Percentiles rank a stretch among this genome's conserved stretches.
These are phyloP conservation scores for Acanthamoeba rhysodes DNA, from an alignment of 208 protist species.

Conservation along the genomic window DNA sequence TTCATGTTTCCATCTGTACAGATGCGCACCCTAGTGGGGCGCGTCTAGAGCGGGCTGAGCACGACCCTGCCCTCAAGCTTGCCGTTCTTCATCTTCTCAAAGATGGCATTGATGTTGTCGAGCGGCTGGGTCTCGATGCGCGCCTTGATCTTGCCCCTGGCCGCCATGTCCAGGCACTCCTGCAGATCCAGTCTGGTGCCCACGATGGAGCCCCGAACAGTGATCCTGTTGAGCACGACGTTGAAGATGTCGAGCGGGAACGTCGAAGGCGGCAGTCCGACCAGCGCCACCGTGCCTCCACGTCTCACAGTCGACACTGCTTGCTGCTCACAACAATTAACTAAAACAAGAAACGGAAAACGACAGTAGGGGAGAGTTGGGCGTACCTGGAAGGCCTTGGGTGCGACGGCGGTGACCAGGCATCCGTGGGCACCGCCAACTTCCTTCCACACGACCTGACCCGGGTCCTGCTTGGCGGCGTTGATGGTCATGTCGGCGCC, in stretches of 20 bases:
- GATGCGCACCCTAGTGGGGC: too few relatives aligned
- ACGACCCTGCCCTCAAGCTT: neutral
- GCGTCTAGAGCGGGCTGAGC: neutral
- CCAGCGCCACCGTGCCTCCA: constrained; percentile 17
- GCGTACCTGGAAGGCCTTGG: constrained; percentile 29
- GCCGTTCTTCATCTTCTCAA: constrained; percentile 9
- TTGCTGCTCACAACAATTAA: neutral
- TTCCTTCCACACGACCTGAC: constrained; percentile 40
- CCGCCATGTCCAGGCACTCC: constrained; percentile 5
- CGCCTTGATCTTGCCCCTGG: constrained; percentile 26
- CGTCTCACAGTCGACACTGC: constrained; percentile 4
- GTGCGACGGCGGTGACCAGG: constrained; percentile 6
- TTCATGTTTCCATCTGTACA: too few relatives aligned
- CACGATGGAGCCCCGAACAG: constrained; percentile 3
- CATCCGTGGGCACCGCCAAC: constrained; percentile 13
- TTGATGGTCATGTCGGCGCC: constrained; percentile 43
- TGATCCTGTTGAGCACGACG: constrained; percentile 57
- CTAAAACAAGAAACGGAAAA: too few relatives aligned
- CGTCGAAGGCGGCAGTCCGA: neutral
- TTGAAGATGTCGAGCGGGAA: constrained; percentile 52
- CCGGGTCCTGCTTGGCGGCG: constrained; percentile 42
- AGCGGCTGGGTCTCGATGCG: constrained; percentile 32
- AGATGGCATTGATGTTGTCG: constrained; percentile 22
- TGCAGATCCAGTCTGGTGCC: constrained; percentile 36
- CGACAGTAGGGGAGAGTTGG: too few relatives aligned